Conservation (phyloP, 1,139 yeast species). For the Saccharomyces hybrid region DNA sequence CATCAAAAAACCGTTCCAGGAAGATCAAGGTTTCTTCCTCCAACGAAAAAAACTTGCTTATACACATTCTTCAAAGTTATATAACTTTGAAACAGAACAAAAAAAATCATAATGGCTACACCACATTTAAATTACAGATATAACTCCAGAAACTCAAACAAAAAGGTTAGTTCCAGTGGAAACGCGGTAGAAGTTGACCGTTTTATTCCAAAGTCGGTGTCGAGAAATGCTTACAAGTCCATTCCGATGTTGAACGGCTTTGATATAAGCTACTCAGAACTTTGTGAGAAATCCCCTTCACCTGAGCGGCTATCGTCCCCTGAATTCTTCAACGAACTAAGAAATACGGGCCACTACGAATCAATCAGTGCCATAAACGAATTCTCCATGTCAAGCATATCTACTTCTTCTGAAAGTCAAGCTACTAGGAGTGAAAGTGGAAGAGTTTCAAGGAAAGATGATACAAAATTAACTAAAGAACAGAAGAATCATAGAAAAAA, state of each 20-base stretch:
- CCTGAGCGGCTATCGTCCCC: slow-evolving; percentile 27
- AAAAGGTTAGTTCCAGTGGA: neutral
- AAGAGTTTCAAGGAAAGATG: slow-evolving; percentile 2
- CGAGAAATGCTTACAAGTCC: slow-evolving; percentile 25
- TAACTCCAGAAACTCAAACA: slow-evolving; percentile 1
- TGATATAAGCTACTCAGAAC: slow-evolving; percentile 10
- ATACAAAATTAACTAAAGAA: slow-evolving; percentile 3
- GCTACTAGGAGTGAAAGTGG: slow-evolving; percentile 9
- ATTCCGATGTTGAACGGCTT: slow-evolving; percentile 15
- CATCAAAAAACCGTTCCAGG: neutral
- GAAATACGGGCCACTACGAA: slow-evolving; percentile 21
- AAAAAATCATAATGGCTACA: neutral
- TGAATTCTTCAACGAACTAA: slow-evolving; percentile 24
- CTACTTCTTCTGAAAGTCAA: slow-evolving; percentile 11
- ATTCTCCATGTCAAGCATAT: slow-evolving; percentile 10
- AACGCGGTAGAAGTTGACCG: slow-evolving; percentile 22
- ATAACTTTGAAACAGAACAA: neutral
- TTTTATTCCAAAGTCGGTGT: slow-evolving; percentile 30
- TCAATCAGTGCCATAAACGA: slow-evolving; percentile 16
- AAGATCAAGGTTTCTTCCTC: neutral
- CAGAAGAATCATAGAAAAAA: slow-evolving; percentile 28
- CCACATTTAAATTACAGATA: neutral
- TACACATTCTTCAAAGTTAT: neutral
- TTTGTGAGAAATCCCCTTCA: slow-evolving; percentile 17
- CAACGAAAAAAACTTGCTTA: neutral